Evolutionary conservation across 352 stramenopile species (phyloP), one percentile per base, ranked within the genome.

Genomic region (Plasmopara viticola): DNA sequence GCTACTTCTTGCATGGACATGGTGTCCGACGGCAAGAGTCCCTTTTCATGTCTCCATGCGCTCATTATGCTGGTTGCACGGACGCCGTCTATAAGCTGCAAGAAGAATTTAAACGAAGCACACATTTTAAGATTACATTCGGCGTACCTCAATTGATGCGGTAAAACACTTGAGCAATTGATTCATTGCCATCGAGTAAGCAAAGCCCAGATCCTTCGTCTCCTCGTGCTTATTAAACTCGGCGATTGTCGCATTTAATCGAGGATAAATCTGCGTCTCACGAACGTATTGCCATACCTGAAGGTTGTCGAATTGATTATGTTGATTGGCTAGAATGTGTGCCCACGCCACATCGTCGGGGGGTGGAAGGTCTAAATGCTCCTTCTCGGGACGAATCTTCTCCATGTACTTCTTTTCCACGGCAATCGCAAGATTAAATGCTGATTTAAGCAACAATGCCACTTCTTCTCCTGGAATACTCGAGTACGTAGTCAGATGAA

Each of bases 391-490:
- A 14, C 65, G 56, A 18, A 92, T 71, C 18, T 58, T 70, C 39
- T 94, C 74, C 44, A 75, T 68, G 61, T 89, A 94, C 63, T 89
- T 89, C 62, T 81, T 75, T 58, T 94, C 83, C 20, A 94, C 67
- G 17, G 77, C 85, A 45, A 94, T 79, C 6, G 73, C 76, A 17
- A 94, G 61, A 51, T 87, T 87, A 58, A 94, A 94, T 9, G 80
- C 74, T n/a, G 78, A 78, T 62, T 90, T 87, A 14, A 94, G 66
- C 37, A 82, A 57, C 58, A 78, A 35, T 18, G 80, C 83, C 17
- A 94, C 53, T 30, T 94, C 83, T 18, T 87, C 78, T 12, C 80
- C 83, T 15, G 53, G 50, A 31, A 78, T 43, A 5, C 53, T 50
- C 7, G 40, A 35, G 50, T 81, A 74, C 28, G 64, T 84, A 43